Conservation (phyloP, 2,329 filamentous ascomycete species). For the Fusarium kyushuense region DNA sequence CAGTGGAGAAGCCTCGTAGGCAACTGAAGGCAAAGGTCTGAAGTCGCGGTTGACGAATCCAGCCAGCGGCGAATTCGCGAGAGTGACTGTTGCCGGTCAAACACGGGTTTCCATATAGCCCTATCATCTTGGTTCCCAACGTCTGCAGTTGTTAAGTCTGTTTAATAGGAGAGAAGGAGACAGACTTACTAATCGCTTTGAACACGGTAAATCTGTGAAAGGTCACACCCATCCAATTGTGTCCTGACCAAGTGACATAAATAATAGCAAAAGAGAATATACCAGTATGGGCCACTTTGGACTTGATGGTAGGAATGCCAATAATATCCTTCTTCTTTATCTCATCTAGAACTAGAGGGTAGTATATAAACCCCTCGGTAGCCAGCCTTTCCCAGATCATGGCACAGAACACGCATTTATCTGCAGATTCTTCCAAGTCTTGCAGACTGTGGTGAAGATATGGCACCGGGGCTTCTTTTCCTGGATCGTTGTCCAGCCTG, state of each 20-base stretch:
- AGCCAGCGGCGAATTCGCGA: conserved; percentile 27
- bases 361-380: neutral
- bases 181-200: conserved; percentile 17
- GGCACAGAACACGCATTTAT: conserved; percentile 31
- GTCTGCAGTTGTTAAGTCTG: conserved; percentile 3
- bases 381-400: conserved; percentile 28
- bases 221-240: neutral
- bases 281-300: conserved; percentile 2
- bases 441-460: conserved; percentile 25
- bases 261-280: conserved; percentile 20
- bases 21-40: conserved; percentile 8
- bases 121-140: neutral
- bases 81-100: conserved; percentile 28
- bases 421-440: conserved; percentile 7
- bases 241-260: neutral
- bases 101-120: conserved; percentile 17
- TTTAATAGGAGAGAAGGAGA: too few relatives aligned
- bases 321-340: neutral
- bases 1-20: conserved; percentile 34
- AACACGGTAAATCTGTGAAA: conserved; percentile 14
- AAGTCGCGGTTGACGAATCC: neutral
- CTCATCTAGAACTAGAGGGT: neutral
- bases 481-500: neutral
- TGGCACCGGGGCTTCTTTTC: neutral
- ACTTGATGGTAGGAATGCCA: conserved; percentile 16